Conservation (phyloP, 2,329 filamentous ascomycete species). For the Leptodontidium sp. region DNA sequence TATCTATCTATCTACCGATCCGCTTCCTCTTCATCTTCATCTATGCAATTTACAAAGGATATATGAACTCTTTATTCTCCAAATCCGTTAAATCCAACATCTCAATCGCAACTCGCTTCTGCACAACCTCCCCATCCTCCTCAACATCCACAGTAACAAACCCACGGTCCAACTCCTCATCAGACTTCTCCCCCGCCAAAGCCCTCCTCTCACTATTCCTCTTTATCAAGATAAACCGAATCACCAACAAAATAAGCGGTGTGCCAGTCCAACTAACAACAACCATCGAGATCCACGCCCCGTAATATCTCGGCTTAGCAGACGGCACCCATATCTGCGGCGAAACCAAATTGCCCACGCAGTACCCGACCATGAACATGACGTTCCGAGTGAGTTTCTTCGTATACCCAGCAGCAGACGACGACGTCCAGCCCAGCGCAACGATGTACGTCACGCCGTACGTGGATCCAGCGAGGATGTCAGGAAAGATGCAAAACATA, state of each 20-base stretch:
- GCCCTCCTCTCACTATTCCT: slow-evolving; percentile 46
- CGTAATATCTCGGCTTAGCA: slow-evolving; percentile 46
- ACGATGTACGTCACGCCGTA: slow-evolving; percentile 50
- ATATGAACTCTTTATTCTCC: slow-evolving; percentile 17
- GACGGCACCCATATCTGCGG: slow-evolving; percentile 46
- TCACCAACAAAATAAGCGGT: slow-evolving; percentile 47
- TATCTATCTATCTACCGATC: too few relatives aligned
- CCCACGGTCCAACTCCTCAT: slow-evolving; percentile 37
- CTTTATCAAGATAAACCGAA: slow-evolving; percentile 46
- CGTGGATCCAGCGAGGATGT: slow-evolving; percentile 43
- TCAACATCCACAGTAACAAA: slow-evolving; percentile 47
- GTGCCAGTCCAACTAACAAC: slow-evolving; percentile 49
- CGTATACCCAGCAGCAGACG: slow-evolving; percentile 45
- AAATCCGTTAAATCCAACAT: slow-evolving; percentile 46
- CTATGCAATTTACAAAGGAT: slow-evolving; percentile 6
- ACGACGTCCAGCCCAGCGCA: slow-evolving; percentile 50
- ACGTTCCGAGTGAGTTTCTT: slow-evolving; percentile 48
- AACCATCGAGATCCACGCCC: slow-evolving; percentile 47
- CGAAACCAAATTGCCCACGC: slow-evolving; percentile 44
- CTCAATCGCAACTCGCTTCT: slow-evolving; percentile 48
- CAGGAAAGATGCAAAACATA: neutral
- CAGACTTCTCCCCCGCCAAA: neutral
- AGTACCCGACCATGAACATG: slow-evolving; percentile 46
- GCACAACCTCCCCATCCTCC: slow-evolving; percentile 44
- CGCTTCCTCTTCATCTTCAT: neutral